Evolutionary conservation across 768 basidiomycete species (phyloP).

Genomic region (Roridomyces roridus): DNA sequence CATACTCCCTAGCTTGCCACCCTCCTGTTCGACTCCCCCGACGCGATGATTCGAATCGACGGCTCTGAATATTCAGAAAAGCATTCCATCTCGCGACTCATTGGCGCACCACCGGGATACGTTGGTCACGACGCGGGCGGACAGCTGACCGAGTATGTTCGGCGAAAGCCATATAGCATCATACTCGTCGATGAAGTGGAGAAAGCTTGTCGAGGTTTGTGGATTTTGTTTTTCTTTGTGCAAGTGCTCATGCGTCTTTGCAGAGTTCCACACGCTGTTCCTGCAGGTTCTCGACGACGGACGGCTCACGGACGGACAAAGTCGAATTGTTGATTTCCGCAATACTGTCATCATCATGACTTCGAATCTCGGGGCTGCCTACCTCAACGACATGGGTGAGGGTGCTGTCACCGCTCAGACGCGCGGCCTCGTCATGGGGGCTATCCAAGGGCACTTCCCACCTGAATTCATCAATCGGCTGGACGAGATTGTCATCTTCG

Average conservation of each 20-base stretch:
- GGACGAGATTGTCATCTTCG: constrained; percentile 85
- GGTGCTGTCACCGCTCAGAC: constrained; percentile 70
- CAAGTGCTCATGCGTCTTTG: not conserved
- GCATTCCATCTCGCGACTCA: constrained; percentile 58
- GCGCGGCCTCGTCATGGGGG: constrained; percentile 71
- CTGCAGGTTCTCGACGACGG: constrained; percentile 92
- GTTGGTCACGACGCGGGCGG: constrained; percentile 91
- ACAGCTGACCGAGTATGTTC: constrained; percentile 91
- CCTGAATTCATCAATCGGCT: constrained; percentile 94
- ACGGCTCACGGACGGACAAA: constrained; percentile 90
- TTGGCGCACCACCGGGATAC: constrained; percentile 80
- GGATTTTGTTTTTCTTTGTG: not conserved
- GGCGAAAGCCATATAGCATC: constrained; percentile 89
- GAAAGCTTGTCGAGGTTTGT: constrained; percentile 70
- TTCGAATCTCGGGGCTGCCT: constrained; percentile 85
- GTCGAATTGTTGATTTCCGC: constrained; percentile 77
- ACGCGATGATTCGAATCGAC: constrained; percentile 93
- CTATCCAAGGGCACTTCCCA: constrained; percentile 86
- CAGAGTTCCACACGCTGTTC: constrained; percentile 57
- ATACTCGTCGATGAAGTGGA: constrained; percentile 90
- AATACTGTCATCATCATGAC: constrained; percentile 95
- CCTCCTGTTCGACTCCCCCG: constrained; percentile 87
- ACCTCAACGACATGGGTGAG: constrained; percentile 75
- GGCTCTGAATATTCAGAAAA: constrained; percentile 92
- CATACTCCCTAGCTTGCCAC: constrained; percentile 70